A percentile compares a stretch with the other conserved stretches of the same genome.
Evolutionary conservation across 768 basidiomycete genomes (phyloP).

Genomic region (Macrocybe gigantea): DNA sequence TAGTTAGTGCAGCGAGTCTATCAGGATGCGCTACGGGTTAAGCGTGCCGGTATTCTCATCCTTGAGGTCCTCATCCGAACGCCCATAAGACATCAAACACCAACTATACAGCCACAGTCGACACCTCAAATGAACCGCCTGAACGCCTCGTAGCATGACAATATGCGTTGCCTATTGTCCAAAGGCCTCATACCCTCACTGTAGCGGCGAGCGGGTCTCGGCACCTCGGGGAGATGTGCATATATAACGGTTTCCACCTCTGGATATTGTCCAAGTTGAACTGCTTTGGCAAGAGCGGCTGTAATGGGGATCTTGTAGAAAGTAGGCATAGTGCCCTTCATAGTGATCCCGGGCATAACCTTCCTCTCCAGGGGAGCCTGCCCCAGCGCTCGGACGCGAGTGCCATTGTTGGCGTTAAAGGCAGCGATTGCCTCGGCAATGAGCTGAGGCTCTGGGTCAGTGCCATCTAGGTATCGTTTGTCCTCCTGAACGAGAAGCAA

Average conservation of each 20-base stretch:
- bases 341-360: slow-evolving; percentile 20
- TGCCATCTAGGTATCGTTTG: slow-evolving; percentile 8
- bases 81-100: too few relatives aligned
- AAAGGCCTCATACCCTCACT: slow-evolving; percentile 25
- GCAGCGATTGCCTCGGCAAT: slow-evolving; percentile 20
- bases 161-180: slow-evolving; percentile 19
- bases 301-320: slow-evolving; percentile 26
- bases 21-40: too few relatives aligned
- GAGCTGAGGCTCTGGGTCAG: slow-evolving; percentile 12
- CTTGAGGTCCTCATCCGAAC: too few relatives aligned
- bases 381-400: too few relatives aligned
- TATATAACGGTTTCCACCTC: slow-evolving; percentile 12
- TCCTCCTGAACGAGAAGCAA: slow-evolving; percentile 21
- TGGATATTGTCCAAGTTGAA: slow-evolving; percentile 13
- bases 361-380: too few relatives aligned
- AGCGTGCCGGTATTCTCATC: too few relatives aligned
- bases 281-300: slow-evolving; percentile 9
- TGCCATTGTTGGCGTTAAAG: slow-evolving; percentile 18
- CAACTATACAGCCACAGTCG: too few relatives aligned
- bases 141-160: slow-evolving; percentile 26
- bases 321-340: slow-evolving; percentile 21
- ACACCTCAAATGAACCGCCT: slow-evolving; percentile 11
- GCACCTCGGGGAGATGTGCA: slow-evolving; percentile 14
- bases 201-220: slow-evolving; percentile 13
- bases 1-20: too few relatives aligned